Percentiles rank a stretch among this genome's conserved stretches.
Evolutionary conservation across 2,329 filamentous ascomycete genomes (phyloP).

Genomic region (Colletotrichum abscissum): DNA sequence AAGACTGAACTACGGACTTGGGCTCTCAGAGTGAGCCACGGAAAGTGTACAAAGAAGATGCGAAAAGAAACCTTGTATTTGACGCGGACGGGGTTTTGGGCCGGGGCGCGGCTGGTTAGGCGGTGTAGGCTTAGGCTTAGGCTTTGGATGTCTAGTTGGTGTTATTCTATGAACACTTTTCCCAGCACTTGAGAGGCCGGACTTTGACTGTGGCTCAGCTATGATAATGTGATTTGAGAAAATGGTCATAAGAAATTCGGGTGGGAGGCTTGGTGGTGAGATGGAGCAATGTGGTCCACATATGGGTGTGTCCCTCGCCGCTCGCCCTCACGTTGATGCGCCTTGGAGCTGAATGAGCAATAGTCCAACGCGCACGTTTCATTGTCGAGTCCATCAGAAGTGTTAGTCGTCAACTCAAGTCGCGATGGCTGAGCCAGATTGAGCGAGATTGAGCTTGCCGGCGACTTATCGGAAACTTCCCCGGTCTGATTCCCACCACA

Average conservation of each 20-base stretch:
- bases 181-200: neutral
- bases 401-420: neutral
- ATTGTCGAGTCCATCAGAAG: accelerated
- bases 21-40: neutral
- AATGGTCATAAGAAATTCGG: neutral
- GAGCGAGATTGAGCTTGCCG: neutral
- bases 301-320: too few species aligned
- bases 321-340: too few species aligned
- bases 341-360: too few species aligned
- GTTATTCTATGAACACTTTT: conserved; percentile 12
- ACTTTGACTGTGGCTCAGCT: neutral
- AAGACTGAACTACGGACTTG: conserved; percentile 7
- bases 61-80: conserved; percentile 24
- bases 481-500: neutral
- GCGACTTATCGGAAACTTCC: neutral
- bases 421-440: neutral
- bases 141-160: conserved; percentile 29
- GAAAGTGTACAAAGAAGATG: conserved; percentile 31
- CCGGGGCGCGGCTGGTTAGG: conserved; percentile 33
- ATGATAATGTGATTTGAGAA: neutral
- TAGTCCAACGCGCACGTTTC: neutral
- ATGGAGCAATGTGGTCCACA: neutral
- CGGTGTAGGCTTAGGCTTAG: conserved; percentile 31
- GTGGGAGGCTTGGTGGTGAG: neutral
- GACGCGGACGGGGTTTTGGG: conserved; percentile 20